Percentiles rank a stretch among this genome's conserved stretches.
phyloP scores from a whole-genome alignment of 192 early-diverging fungal genomes.

The Backusella tuberculispora region DNA sequence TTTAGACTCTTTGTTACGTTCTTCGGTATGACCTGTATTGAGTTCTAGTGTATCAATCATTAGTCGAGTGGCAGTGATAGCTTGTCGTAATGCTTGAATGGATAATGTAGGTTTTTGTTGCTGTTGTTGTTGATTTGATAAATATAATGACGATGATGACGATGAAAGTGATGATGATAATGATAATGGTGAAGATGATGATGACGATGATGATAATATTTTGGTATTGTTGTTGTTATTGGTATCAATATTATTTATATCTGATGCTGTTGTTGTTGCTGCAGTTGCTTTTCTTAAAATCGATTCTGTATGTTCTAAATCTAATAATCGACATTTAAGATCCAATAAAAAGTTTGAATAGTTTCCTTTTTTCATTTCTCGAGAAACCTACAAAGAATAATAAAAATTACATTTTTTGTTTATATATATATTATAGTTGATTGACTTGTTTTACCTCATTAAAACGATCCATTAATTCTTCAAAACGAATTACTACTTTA shows the following conservation, averaged over 20 bases:
- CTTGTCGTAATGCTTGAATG: slow-evolving; percentile 33
- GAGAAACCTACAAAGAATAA: slow-evolving; percentile 44
- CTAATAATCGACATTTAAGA: slow-evolving; percentile 47
- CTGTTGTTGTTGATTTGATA: not conserved
- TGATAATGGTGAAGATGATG: too few relatives aligned
- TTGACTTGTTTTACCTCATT: too few relatives aligned
- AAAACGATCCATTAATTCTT: slow-evolving; percentile 48
- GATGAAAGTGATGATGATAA: too few relatives aligned
- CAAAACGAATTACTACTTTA: slow-evolving; percentile 50
- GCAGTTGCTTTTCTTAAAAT: not conserved
- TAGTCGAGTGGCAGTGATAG: slow-evolving; percentile 20
- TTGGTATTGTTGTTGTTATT: too few relatives aligned
- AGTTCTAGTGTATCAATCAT: slow-evolving; percentile 40
- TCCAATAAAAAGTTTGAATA: slow-evolving; percentile 53
- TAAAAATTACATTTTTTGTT: too few relatives aligned
- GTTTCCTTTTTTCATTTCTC: slow-evolving; percentile 55
- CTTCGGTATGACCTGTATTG: slow-evolving; percentile 9
- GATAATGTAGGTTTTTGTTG: slow-evolving; percentile 25
- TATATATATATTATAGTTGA: not conserved
- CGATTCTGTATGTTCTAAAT: slow-evolving; percentile 49
- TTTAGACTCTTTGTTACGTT: not conserved
- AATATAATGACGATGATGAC: too few relatives aligned
- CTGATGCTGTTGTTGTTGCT: not conserved
- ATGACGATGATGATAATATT: too few relatives aligned
- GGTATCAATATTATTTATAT: too few relatives aligned